phyloP scores from a whole-genome alignment of 1,284 basidiomycete species.

The Sphaerobolus stellatus region DNA sequence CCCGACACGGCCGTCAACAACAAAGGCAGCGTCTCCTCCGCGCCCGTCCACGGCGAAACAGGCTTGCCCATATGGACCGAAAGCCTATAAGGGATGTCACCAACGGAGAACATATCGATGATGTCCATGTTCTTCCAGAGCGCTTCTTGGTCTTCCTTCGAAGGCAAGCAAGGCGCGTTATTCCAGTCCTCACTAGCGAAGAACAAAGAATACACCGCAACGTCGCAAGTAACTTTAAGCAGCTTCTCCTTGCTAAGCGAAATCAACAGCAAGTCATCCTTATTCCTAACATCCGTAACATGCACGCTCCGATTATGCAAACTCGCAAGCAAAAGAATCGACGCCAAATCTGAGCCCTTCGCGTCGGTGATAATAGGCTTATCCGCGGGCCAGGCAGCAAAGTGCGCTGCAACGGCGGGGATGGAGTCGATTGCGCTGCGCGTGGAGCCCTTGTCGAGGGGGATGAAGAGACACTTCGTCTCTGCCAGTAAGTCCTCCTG shows the following conservation, averaged over 20 bases:
- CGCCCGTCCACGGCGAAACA: constrained; percentile 74
- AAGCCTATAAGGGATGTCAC: constrained; percentile 79
- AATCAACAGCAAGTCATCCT: constrained; percentile 90
- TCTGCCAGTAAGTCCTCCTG: constrained; percentile 76
- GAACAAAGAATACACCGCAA: constrained; percentile 92
- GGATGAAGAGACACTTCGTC: constrained; percentile 83
- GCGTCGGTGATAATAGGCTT: constrained; percentile 96
- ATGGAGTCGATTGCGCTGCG: constrained; percentile 30
- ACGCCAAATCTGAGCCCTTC: constrained; percentile 89
- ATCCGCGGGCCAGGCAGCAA: constrained; percentile 87
- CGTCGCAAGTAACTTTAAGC: constrained; percentile 95
- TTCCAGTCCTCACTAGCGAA: constrained; percentile 80
- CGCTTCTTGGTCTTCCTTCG: constrained; percentile 75
- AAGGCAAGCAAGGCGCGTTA: constrained; percentile 67
- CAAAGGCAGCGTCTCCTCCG: constrained; percentile 87
- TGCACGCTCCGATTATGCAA: constrained; percentile 90
- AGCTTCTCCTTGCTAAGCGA: constrained; percentile 93
- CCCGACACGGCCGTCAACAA: constrained; percentile 85
- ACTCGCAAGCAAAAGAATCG: constrained; percentile 89
- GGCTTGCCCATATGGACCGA: constrained; percentile 66
- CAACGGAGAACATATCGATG: constrained; percentile 93
- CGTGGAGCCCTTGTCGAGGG: constrained; percentile 55
- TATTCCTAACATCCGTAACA: constrained; percentile 87
- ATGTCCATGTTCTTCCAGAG: constrained; percentile 86
- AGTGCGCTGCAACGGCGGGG: constrained; percentile 74